Evolutionary conservation across 1,284 basidiomycete species (phyloP), one percentile per base, ranked within the genome.

Genomic region (Cutaneotrichosporon mucoides): DNA sequence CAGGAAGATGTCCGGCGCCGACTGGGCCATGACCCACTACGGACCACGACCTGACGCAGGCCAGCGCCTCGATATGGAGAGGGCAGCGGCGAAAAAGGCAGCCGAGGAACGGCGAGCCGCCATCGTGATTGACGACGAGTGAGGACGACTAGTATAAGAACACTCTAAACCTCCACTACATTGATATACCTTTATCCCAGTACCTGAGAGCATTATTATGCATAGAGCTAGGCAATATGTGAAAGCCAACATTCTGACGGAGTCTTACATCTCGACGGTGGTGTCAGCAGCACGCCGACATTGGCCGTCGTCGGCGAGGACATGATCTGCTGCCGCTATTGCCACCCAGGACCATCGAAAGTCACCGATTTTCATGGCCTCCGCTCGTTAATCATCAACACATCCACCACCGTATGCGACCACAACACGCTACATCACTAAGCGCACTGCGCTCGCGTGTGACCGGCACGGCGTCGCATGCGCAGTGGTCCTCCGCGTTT

Each of bases 21-120:
- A 74, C 60, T 61, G 61, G 53, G 71, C 72, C 1, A 75, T 76
- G 73, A 50, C 44, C 8, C 61, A 54, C 11, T 75, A 73, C 59
- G 75, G 73, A 6, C 73, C 75, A 2, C 59, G 53, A 9, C 75
- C 75, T 0, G 62, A 63, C 38, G 62, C 62, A 15, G 62, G 59
- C 1, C 56, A 63, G 50, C 47, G 58, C 13, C 24, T 63, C n/a
- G 43, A 51, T 9, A 33, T 33, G 15, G 24, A 61, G 41, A 55
- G 55, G 1, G 37, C 41, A 3, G 24, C 57, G 13, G 36, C 35
- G 37, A 41, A 15, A 33, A 13, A 48, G 35, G 46, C 46, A 12
- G 46, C 33, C 11, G 46, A 24, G 10, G 15, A 34, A 13, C n/a
- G 33, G 34, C 34, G 12, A 34, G 46, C 46, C 2, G 33, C 34